Evolutionary conservation across 257 asterid genomes (phyloP), one percentile per base, ranked within the genome.

Genomic region (Ocimum tenuiflorum): DNA sequence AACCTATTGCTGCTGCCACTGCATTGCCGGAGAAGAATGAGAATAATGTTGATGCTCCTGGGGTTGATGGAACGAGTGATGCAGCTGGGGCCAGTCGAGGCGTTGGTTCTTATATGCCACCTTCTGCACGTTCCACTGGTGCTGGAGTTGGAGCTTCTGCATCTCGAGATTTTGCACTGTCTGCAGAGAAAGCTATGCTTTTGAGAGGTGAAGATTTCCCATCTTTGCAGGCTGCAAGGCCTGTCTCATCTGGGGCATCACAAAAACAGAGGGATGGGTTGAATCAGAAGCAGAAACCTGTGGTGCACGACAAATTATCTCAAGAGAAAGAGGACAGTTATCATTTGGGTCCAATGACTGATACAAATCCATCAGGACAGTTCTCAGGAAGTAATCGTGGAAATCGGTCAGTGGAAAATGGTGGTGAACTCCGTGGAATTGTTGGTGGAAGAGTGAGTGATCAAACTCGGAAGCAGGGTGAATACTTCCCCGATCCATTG

Each of bases 141-240:
- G 39, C 22, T 48, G 86, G 80, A 24, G 73, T 72, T 68, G 73
- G 65, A 29, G 72, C 68, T 49, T 69, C 90, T 64, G 69, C 77
- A 36, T 54, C 80, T 10, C 68, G 79, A 72, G 76, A 82, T 63
- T 73, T 75, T 52, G 70, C 77, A 14, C 70, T 75, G 7, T 55
- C 86, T 22, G 73, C 68, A 1, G 89, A 80, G 78, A 94, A 77
- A 85, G 80, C 87, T 1, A 63, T 82, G 67, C 91, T 94, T 66
- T 81, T 94, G 90, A 80, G 90, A 78, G 99, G 99, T 15, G 99
- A 94, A 86, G 99, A 94, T 78, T 94, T 94, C 74, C 99, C 99
- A n/a, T 82, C 97, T 63, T 78, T 94, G 66, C 89, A 82, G 73
- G 97, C 94, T 58, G 96, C 87, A 8, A 78, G 87, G 75, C 96